Evolutionary conservation across 345 rosid genomes (phyloP), one percentile per base, ranked within the genome.

Genomic region (Excoecaria cochinchinensis): DNA sequence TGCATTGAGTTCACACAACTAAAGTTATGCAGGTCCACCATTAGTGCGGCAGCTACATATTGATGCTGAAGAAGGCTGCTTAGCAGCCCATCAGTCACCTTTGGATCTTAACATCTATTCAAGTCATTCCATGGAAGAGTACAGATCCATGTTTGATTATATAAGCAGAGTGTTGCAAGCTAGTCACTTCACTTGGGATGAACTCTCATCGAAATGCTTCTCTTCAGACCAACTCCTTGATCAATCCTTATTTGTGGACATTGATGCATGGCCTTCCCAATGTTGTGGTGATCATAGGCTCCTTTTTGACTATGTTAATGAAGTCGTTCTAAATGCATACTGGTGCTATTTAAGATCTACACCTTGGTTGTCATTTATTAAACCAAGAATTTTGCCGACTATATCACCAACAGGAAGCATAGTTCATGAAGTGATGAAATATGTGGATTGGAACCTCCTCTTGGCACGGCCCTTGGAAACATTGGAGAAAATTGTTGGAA

Each of bases 101-200:
- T 55, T 51, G 61, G 74, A 57, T 51, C 67, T 78, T 69, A 74
- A 70, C 70, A 62, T 66, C 39, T 66, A 66, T 70, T 25, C 61
- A 22, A 64, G 47, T 38, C 53, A 63, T 48, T 55, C 56, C 50
- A 5, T 4, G 5, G 58, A 81, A 38, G 81, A 86, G 64, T 73
- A 78, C 11, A 76, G 78, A 74, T 80, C 89, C 22, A 51, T 81
- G 63, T 73, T 70, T 16, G 71, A 85, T 58, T 86, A 82, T 65
- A 76, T 91, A 17, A 77, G 74, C 75, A 76, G 76, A 62, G 72
- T 87, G 53, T 79, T 93, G 76, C 78, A 81, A 73, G 73, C 86
- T 56, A 84, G 90, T 8, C 80, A 82, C 60, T 77, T 82, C 74
- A 72, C 78, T 70, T 91, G 93, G 95, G 89, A 80, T 78, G 84